Evolutionary conservation across 306 rosid genomes (phyloP).

Genomic region (Fagus sylvatica): DNA sequence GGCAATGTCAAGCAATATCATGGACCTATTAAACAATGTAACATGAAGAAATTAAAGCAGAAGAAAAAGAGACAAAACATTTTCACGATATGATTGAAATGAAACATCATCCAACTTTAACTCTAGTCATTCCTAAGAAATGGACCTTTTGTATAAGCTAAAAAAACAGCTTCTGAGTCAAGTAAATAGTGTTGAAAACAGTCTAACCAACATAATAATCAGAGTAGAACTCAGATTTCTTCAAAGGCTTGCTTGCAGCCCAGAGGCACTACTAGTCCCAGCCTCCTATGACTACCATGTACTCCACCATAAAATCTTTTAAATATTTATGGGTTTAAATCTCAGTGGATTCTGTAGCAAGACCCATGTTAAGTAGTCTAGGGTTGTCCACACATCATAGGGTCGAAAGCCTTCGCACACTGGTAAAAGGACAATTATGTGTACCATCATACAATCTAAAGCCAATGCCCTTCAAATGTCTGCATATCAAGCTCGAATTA

Average conservation of each 20-base stretch:
- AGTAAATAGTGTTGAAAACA: not conserved
- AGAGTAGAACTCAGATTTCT: not conserved
- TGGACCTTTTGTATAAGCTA: not conserved
- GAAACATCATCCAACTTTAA: not conserved
- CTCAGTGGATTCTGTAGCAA: too few relatives aligned
- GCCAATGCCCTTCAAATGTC: too few relatives aligned
- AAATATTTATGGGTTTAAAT: too few relatives aligned
- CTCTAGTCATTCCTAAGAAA: not conserved
- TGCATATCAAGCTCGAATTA: too few relatives aligned
- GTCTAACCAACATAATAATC: not conserved
- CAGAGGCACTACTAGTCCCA: not conserved
- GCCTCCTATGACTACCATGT: not conserved
- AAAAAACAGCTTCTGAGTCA: not conserved
- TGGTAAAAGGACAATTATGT: too few relatives aligned
- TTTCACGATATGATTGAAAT: not conserved
- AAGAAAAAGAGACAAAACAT: not conserved
- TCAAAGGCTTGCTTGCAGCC: not conserved
- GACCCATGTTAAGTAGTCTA: not conserved
- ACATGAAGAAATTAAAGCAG: not conserved
- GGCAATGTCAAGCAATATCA: not conserved
- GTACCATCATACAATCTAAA: too few relatives aligned
- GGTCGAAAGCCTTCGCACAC: not conserved
- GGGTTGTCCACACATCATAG: not conserved
- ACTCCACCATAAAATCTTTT: not conserved
- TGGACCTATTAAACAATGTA: not conserved